A percentile compares a stretch with the other conserved stretches of the same genome.
These are phyloP conservation scores for Chlamydomonas asymmetrica DNA, from an alignment of 139 green algal species.

Conservation along the genomic window DNA sequence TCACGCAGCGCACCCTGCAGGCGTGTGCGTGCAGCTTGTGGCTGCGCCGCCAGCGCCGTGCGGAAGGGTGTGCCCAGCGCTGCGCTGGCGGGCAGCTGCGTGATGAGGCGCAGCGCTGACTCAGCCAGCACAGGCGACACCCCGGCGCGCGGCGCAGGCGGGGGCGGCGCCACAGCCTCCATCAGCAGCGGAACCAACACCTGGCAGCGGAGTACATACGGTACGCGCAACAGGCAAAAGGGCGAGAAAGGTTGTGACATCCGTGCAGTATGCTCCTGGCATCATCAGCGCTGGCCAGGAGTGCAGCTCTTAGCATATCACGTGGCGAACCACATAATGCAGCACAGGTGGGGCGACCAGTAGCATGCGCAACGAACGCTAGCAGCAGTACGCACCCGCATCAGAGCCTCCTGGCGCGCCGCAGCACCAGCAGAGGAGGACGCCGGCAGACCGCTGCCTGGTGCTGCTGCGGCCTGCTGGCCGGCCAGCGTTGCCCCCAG, in stretches of 20 bases:
- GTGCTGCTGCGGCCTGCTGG: neutral
- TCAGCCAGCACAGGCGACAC: conserved; percentile 12
- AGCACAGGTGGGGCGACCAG: neutral
- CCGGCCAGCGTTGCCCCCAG: conserved; percentile 38
- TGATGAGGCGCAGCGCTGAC: conserved; percentile 51
- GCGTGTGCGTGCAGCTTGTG: conserved; percentile 41
- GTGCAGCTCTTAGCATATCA: neutral
- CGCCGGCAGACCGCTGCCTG: no score
- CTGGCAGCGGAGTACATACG: conserved; percentile 10
- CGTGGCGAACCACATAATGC: neutral
- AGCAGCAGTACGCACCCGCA: conserved; percentile 11
- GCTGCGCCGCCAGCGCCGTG: conserved; percentile 38
- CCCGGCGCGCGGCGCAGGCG: neutral
- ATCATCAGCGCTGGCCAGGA: neutral
- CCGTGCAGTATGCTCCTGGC: no score
- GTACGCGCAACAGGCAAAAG: neutral
- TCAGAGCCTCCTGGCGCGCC: neutral
- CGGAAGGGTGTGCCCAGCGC: conserved; percentile 43
- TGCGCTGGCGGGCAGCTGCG: conserved; percentile 36
- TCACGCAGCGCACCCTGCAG: conserved; percentile 52
- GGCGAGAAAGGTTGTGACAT: neutral
- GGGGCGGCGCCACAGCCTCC: conserved; percentile 25
- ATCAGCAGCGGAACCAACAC: conserved; percentile 58
- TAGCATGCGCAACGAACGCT: neutral
- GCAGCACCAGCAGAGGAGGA: conserved; percentile 1